Percentiles rank a stretch among this genome's conserved stretches.
phyloP scores from a whole-genome alignment of 2,329 filamentous ascomycete species.

The Colletotrichum orchidophilum region DNA sequence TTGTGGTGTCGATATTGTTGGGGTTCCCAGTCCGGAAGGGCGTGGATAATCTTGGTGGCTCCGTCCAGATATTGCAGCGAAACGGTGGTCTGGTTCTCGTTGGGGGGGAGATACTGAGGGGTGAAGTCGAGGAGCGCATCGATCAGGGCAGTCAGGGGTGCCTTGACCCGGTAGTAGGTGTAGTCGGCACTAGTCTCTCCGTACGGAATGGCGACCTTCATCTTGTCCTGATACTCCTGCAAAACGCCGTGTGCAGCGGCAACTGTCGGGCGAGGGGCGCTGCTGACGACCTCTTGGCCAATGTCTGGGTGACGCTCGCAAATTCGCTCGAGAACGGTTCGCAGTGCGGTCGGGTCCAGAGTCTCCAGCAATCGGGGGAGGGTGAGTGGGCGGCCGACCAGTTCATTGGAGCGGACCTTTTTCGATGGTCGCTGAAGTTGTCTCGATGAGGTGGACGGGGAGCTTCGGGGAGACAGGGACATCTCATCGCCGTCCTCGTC shows the following conservation, averaged over 20 bases:
- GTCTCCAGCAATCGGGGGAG: constrained; percentile 89
- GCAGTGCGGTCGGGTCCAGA: constrained; percentile 84
- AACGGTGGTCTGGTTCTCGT: constrained; percentile 83
- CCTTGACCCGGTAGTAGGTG: constrained; percentile 90
- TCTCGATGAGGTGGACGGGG: constrained; percentile 78
- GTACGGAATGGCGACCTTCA: constrained; percentile 85
- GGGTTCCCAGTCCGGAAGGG: constrained; percentile 89
- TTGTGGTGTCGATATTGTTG: constrained; percentile 92
- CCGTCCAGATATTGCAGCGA: constrained; percentile 90
- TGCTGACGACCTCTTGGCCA: constrained; percentile 82
- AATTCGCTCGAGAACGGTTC: constrained; percentile 87
- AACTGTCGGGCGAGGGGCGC: constrained; percentile 88
- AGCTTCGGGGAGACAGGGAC: constrained; percentile 86
- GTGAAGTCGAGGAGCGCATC: constrained; percentile 95
- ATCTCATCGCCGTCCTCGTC: constrained; percentile 87
- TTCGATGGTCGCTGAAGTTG: constrained; percentile 74
- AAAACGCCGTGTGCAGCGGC: constrained; percentile 83
- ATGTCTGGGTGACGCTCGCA: constrained; percentile 91
- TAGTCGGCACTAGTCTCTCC: constrained; percentile 90
- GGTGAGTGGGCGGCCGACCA: constrained; percentile 65
- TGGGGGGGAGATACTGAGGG: constrained; percentile 92
- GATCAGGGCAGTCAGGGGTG: constrained; percentile 80
- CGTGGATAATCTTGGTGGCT: constrained; percentile 89
- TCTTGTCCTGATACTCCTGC: constrained; percentile 79
- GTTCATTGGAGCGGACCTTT: constrained; percentile 70